phyloP scores from a whole-genome alignment of 352 stramenopile species.

The Globisporangium perplexum region DNA sequence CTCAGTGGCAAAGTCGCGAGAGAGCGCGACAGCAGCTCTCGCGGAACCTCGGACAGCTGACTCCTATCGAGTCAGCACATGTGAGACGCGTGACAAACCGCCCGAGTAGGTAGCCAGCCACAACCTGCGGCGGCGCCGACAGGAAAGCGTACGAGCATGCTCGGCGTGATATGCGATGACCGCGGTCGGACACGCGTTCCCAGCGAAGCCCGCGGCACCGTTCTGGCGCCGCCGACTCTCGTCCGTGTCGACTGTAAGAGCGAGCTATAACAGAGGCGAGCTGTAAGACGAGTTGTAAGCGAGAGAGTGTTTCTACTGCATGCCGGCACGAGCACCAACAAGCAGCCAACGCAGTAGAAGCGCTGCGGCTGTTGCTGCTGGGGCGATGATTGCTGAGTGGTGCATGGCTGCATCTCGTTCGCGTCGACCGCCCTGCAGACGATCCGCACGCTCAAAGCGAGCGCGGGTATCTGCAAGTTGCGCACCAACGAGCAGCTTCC shows the following conservation, averaged over 20 bases:
- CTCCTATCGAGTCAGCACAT: background rate
- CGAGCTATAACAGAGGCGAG: too few relatives aligned
- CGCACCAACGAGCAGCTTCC: too few relatives aligned
- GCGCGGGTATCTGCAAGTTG: too few relatives aligned
- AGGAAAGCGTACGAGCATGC: background rate
- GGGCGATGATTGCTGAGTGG: background rate
- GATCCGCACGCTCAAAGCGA: background rate
- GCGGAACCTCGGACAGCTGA: background rate
- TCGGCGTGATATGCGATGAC: too few relatives aligned
- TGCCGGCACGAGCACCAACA: too few relatives aligned
- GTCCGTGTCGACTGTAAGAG: too few relatives aligned
- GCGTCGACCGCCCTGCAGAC: background rate
- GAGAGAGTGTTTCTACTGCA: too few relatives aligned
- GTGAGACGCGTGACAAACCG: background rate
- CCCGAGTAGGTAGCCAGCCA: background rate
- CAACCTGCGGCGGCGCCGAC: background rate
- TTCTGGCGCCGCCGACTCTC: background rate
- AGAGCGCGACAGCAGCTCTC: background rate
- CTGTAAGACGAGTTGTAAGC: too few relatives aligned
- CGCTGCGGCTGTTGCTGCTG: background rate
- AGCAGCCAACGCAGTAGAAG: background rate
- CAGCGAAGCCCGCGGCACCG: background rate
- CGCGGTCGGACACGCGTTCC: too few relatives aligned
- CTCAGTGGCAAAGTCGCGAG: too few relatives aligned
- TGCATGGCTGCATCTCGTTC: background rate